phyloP scores from a whole-genome alignment of 2,329 filamentous ascomycete genomes.

The Sporothrix pseudoabietina region DNA sequence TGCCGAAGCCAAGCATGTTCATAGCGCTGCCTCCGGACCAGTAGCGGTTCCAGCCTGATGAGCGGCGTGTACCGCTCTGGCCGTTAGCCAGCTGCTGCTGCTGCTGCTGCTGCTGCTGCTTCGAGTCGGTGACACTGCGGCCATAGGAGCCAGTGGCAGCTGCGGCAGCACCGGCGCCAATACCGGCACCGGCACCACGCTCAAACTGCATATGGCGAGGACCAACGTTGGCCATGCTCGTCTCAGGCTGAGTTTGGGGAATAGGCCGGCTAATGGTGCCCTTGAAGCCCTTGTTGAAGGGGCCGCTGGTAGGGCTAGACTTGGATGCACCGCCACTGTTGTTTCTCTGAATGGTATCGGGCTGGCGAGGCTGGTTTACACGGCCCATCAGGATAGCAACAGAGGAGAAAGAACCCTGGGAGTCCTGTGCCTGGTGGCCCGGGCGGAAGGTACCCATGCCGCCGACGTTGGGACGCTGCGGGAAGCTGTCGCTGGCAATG shows the following conservation, averaged over 20 bases:
- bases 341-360: constrained; percentile 35
- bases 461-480: constrained; percentile 41
- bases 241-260: constrained; percentile 42
- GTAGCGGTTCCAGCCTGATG: constrained; percentile 76
- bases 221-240: constrained; percentile 36
- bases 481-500: constrained; percentile 49
- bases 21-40: constrained; percentile 73
- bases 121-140: constrained; percentile 26
- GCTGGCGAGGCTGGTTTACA: constrained; percentile 52
- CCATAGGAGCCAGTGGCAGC: constrained; percentile 18
- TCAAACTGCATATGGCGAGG: constrained; percentile 46
- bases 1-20: constrained; percentile 63
- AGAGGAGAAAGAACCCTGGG: constrained; percentile 62
- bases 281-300: constrained; percentile 66
- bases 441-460: constrained; percentile 48
- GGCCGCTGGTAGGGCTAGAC: constrained; percentile 54
- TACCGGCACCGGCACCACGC: constrained; percentile 13
- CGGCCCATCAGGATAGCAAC: constrained; percentile 69
- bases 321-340: constrained; percentile 58
- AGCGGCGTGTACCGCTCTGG: constrained; percentile 56
- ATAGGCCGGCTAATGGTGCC: constrained; percentile 64
- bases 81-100: constrained; percentile 39
- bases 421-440: constrained; percentile 57
- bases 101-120: constrained; percentile 28
- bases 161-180: constrained; percentile 20